Base-by-base conservation (phyloP, 106 monocot genomes). In the Phalaenopsis equestris region DNA sequence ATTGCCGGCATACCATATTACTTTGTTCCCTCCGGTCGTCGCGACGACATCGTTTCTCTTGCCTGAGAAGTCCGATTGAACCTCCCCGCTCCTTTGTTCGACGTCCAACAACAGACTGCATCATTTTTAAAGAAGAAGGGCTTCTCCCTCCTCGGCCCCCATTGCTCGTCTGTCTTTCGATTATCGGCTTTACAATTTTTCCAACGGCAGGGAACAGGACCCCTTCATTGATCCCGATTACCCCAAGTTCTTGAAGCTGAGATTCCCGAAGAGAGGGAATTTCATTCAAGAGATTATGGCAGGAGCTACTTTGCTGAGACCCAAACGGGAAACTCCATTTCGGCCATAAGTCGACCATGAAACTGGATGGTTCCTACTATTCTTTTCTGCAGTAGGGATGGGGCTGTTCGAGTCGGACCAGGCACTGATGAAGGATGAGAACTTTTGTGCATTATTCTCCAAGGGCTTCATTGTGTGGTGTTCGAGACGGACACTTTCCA, bases 321-420 rank as follows among this genome's bases (percentile, higher is more conserved):
- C 6, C 6, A 7, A 14, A 52, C 12, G 12, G 1, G 52, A 83
- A 78, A 6, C 84, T 82, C n/a, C 6, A 46, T 19, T 55, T 81
- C 42, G 82, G 80, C 21, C 0, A 5, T 8, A 72, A 42, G 47
- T 74, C 67, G 10, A 45, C 42, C 8, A 2, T 3, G 15, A 19
- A 0, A 11, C 74, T 92, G 39, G 90, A 83, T 72, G 79, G 73
- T 24, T 10, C 30, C 23, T 93, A 85, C 85, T 93, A 93, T 67
- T 41, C 39, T 48, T n/a, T 46, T 23, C 18, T 93, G 55, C 19
- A 55, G 42, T 24, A 49, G 4, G 75, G 1, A 82, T 75, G 15
- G 89, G 83, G 55, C 5, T 92, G 67, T 41, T 92, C 76, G 36
- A 45, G 3, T 84, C 86, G 0, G 92, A 92, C 82, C 86, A 84